Evolutionary conservation across 2,329 filamentous ascomycete species (phyloP), one percentile per base, ranked within the genome.

Genomic region (Trichoderma harzianum): DNA sequence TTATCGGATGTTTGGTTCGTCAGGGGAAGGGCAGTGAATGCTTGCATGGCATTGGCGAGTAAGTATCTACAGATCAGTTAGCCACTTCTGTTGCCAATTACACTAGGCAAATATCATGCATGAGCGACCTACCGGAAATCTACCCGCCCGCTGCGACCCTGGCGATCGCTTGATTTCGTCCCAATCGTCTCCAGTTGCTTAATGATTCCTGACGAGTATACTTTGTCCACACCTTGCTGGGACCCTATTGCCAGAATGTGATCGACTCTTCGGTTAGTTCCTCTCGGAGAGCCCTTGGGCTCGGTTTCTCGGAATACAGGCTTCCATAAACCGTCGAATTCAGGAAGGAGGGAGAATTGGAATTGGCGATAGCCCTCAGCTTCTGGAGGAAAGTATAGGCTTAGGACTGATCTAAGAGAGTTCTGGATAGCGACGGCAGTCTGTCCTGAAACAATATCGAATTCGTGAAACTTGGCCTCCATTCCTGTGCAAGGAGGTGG

Each of bases 211-310:
- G 83, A 80, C 7, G 85, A 80, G 63, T 88, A 87, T 2, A 84
- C 83, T 72, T 82, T 85, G 34, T 83, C 83, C 1, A 90, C 88
- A 2, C 84, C 85, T 28, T 82, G 82, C 74, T 91, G 87, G 5
- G 85, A 84, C 4, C 89, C 89, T 24, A 91, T 81, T 3, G 89
- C 89, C 14, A 91, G 78, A 4, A 91, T 88, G 63, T 90, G 83
- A 74, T 91, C 88, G 14, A 89, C 79, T 47, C 82, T 83, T 39
- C 82, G 80, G 14, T 78, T 79, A 32, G 82, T 79, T 6, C 79
- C 76, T 26, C 74, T 70, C 5, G 74, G 77, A 0, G 77, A 77
- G 64, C 73, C 79, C 1, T 74, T 76, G 0, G 78, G 71, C 18
- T 81, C 79, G 0, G 76, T 74, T 34, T 84, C 82, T 43, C 76